Evolutionary conservation across 257 asterid genomes (phyloP), one percentile per base, ranked within the genome.

Genomic region (Jaltomata sinuosa): DNA sequence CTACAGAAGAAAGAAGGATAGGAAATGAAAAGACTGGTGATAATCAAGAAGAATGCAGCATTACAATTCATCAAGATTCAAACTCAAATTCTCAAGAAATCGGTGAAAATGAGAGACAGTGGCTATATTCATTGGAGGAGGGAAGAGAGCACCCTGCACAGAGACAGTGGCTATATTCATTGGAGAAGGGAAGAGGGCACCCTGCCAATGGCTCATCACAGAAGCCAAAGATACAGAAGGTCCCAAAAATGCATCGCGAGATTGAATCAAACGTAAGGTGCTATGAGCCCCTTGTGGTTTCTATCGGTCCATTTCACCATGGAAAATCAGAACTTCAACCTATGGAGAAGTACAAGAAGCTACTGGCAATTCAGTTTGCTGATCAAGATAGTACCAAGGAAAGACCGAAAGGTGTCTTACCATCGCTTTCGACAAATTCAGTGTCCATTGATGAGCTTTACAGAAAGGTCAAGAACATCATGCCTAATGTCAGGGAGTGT

Each of bases 241-340:
- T 81, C 21, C 61, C 77, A 19, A 0, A 42, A 81, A 38, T 38
- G 84, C 45, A 27, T 18, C 77, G 84, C 15, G 11, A 61, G 77
- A 40, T 15, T 61, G 57, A 40, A 40, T 3, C 55, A 11, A 16
- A 61, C 16, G 15, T 3, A 3, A n/a, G 54, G 10, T 81, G 38
- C 71, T 81, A 40, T 42, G 77, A 81, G 45, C 84, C 84, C 27
- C 79, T 42, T 1, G 65, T 82, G 1, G 84, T 82, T 31, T 11
- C 84, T 5, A 47, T 82, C 11, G 84, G 84, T 16, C 84, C 79
- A 32, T 22, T 54, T 31, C 84, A 82, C 55, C 84, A 47, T n/a
- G n/a, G 25, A 11, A 64, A 82, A 3, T 0, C 21, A 12, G 3
- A 59, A 4, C 79, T 82, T 25, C 9, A 64, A 27, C 25, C 1